These are phyloP conservation scores for Cryptosporidium sp. DNA, from an alignment of 169 alveolate species.

Conservation along the genomic window DNA sequence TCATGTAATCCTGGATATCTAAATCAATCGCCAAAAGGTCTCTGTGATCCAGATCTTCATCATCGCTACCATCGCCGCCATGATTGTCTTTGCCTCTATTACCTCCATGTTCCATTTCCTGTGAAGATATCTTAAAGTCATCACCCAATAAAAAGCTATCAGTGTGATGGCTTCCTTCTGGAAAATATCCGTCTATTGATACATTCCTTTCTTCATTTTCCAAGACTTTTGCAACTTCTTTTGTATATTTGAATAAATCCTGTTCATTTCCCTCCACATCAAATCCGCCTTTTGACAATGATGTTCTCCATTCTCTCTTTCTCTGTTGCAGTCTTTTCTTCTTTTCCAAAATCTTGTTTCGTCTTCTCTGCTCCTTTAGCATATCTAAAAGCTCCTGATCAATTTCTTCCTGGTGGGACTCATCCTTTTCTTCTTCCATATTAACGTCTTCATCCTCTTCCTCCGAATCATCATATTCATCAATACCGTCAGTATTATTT, in stretches of 20 bases:
- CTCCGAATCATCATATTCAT: constrained; percentile 76
- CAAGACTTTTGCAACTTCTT: constrained; percentile 43
- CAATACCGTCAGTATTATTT: neutral
- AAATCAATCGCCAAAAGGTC: constrained; percentile 78
- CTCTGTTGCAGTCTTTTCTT: constrained; percentile 78
- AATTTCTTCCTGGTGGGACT: constrained; percentile 71
- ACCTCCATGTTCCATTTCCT: neutral
- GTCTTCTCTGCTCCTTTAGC: constrained; percentile 80
- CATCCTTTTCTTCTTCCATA: constrained; percentile 77
- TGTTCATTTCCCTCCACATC: constrained; percentile 55
- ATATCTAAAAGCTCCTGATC: constrained; percentile 79
- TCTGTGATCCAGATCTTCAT: constrained; percentile 69
- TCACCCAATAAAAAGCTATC: constrained; percentile 41
- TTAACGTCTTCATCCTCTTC: constrained; percentile 76
- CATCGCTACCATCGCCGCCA: constrained; percentile 12
- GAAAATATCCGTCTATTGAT: constrained; percentile 75
- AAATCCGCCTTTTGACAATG: constrained; percentile 76
- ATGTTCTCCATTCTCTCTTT: constrained; percentile 74
- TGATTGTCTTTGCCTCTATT: neutral
- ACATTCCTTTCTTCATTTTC: constrained; percentile 74
- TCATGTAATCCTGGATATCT: constrained; percentile 78
- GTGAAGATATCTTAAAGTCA: constrained; percentile 56
- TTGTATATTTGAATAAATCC: constrained; percentile 75
- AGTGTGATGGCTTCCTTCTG: constrained; percentile 17
- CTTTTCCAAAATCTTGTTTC: constrained; percentile 79